phyloP scores from a whole-genome alignment of 2,329 filamentous ascomycete genomes.

The Arthrobotrys pseudoclavata region DNA sequence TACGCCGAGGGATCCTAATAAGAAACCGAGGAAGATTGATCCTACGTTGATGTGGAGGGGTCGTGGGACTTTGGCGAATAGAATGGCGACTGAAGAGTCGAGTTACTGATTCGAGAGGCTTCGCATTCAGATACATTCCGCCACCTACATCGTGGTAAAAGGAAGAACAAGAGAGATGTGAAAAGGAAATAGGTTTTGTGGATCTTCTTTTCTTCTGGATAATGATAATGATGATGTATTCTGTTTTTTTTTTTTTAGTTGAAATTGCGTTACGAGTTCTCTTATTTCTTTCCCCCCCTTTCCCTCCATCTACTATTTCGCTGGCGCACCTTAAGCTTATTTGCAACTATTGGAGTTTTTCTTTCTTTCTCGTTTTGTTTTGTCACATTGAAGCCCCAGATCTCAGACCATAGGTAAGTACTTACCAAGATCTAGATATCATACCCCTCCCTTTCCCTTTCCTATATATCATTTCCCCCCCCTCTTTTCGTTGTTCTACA shows the following conservation, averaged over 20 bases:
- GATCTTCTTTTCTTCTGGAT: background rate
- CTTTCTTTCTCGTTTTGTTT: background rate
- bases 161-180: too few species aligned
- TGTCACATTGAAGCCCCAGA: background rate
- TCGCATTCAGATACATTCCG: too few species aligned
- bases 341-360: background rate
- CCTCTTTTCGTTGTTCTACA: background rate
- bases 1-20: slow-evolving; percentile 68
- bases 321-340: background rate
- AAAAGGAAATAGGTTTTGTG: too few species aligned
- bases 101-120: slow-evolving; percentile 62
- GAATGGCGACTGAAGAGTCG: slow-evolving; percentile 70
- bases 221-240: too few species aligned
- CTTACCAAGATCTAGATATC: background rate
- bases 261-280: background rate
- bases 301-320: background rate
- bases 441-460: background rate
- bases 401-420: background rate
- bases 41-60: slow-evolving; percentile 73
- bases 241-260: background rate
- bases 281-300: background rate
- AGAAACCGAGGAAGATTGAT: slow-evolving; percentile 73
- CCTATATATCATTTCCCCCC: background rate
- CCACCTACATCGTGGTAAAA: too few species aligned
- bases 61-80: slow-evolving; percentile 70